Base-by-base conservation (phyloP, 345 rosid genomes). In the Acer campestre region DNA sequence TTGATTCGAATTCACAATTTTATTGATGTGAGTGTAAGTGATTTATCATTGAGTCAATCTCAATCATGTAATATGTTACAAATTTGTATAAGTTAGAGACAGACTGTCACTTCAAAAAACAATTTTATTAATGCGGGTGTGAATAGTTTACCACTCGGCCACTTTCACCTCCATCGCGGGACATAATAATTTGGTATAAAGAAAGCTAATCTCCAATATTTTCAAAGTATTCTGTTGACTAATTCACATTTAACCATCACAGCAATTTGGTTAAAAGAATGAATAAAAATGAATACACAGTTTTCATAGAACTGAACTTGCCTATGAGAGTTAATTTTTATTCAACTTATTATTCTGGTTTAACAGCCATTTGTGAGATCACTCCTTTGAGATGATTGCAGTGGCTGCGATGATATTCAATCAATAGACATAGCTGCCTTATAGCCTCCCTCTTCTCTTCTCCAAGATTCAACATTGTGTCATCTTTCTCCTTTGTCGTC, bases 401-500 rank as follows among this genome's bases (percentile, higher is more conserved):
- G 18, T 91, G 88, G 61, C 71, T 78, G 38, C 89, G 84, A 80
- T 96, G 97, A 82, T 96, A 89, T 68, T 96, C 99, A 29, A 89
- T 84, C 87, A 86, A 83, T 64, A 91, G 4, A 75, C 91, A 88
- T 11, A 91, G 88, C 82, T 91, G 92, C 80, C 92, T 86, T 72
- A 91, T 91, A 62, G 91, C 96, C 82, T 91, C 96, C 79, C 88
- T 87, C 82, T 91, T 97, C 86, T 90, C 92, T 70, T 92, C 98
- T 11, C 88, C 95, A 16, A 88, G 87, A 77, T 73, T 74, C 83
- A 76, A 62, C 81, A 88, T 40, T 7, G 42, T 80, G 16, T 81
- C 88, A 11, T 92, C 94, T 78, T 85, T 80, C 72, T 84, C 88
- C 72, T 76, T 85, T 70, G 77, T 67, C n/a, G 55, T 31, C 23